Evolutionary conservation across 148 eudicot genomes (phyloP), one percentile per base, ranked within the genome.

Genomic region (Salicornia ramosissima): DNA sequence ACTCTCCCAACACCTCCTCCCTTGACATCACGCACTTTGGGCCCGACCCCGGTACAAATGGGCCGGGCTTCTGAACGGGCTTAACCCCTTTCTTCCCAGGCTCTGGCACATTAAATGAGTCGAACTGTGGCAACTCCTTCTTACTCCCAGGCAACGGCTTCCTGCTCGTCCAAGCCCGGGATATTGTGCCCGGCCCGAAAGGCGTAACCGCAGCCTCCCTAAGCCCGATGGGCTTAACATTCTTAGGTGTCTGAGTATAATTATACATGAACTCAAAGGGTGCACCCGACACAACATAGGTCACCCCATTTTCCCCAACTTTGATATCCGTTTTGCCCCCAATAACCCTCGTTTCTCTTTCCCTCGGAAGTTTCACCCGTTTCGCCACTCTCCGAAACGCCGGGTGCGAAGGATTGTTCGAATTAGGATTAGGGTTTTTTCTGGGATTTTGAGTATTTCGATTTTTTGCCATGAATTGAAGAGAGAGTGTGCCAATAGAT

Each of bases 41-140:
- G 4, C 97, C 99, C 0, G 92, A 83, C 50, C 99, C 99, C 0
- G 90, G 80, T 68, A 90, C 71, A 69, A 77, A 94, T 14, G 99
- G 99, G 1, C 99, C 97, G 0, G 99, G 97, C 39, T 82, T 79
- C 80, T 94, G 99, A n/a, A 94, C 97, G 10, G 97, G 81, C 86
- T 94, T 94, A 31, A 94, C 97, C 63, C 99, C 97, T 71, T 91
- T 94, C 77, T 94, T 91, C 30, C 80, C 83, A 1, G 83, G 71
- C 8, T 84, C 86, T 2, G 97, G 96, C 0, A 87, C 84, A 54
- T 71, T 47, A 77, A 94, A 94, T 1, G 99, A 94, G 56, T 94
- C 99, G 55, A 94, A 91, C 51, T 87, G 91, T 30, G 85, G 86
- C 64, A 81, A 51, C 73, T 80, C 81, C 85, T 90, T 90, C 77